Evolutionary conservation across 1,284 basidiomycete genomes (phyloP).

Genomic region (Ustilago xerochloae): DNA sequence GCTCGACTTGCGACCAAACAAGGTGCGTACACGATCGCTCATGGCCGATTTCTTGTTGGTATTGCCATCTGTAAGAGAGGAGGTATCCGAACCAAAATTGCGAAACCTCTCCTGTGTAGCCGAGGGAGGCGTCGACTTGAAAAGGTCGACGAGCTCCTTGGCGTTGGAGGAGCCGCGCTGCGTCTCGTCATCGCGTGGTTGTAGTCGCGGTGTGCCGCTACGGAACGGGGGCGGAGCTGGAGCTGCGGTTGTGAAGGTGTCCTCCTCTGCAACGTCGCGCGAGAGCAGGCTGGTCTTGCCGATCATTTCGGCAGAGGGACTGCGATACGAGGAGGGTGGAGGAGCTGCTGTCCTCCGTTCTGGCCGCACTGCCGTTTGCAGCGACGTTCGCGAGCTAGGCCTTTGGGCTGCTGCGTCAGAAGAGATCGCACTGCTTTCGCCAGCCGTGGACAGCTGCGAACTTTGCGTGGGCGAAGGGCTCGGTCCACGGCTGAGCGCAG

Average conservation of each 20-base stretch:
- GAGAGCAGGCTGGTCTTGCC: slow-evolving; percentile 17
- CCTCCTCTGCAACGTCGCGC: slow-evolving; percentile 25
- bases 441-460: slow-evolving; percentile 7
- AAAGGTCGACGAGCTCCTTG: slow-evolving; percentile 52
- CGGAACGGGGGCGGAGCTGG: slow-evolving; percentile 2
- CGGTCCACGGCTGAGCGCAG: slow-evolving; percentile 10
- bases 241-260: not conserved
- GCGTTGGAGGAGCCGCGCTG: slow-evolving; percentile 14
- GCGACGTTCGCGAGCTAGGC: slow-evolving; percentile 32
- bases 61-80: slow-evolving; percentile 11
- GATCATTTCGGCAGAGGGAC: slow-evolving; percentile 26
- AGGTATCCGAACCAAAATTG: slow-evolving; percentile 15
- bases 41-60: slow-evolving; percentile 34
- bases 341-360: slow-evolving; percentile 34
- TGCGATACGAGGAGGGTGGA: slow-evolving; percentile 48
- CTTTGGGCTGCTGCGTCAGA: slow-evolving; percentile 18
- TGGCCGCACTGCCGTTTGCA: slow-evolving; percentile 32
- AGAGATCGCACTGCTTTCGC: slow-evolving; percentile 9
- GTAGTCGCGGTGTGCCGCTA: slow-evolving; percentile 25
- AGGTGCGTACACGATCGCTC: slow-evolving; percentile 41
- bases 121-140: slow-evolving; percentile 52
- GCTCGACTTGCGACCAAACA: slow-evolving; percentile 48
- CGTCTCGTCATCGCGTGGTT: slow-evolving; percentile 36
- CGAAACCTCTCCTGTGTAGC: slow-evolving; percentile 27
- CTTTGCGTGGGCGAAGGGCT: slow-evolving; percentile 14